phyloP scores from a whole-genome alignment of 768 basidiomycete genomes.

The Mycena galopus region DNA sequence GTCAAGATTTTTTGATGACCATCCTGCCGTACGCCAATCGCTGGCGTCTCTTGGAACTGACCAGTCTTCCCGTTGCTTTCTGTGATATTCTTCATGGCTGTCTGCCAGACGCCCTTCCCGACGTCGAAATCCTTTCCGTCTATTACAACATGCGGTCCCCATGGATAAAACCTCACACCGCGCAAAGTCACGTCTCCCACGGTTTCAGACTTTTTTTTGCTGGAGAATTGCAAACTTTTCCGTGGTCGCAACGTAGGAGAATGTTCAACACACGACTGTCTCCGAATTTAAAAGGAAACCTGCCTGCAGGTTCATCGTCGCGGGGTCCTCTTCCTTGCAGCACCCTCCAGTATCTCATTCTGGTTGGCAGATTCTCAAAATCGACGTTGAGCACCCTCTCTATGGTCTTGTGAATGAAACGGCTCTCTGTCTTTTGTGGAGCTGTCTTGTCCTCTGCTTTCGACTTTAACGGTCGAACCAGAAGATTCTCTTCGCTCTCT shows the following conservation, averaged over 20 bases:
- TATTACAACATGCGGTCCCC: background rate
- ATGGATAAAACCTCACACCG: background rate
- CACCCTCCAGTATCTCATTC: too few relatives aligned
- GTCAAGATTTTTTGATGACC: background rate
- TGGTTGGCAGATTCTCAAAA: too few relatives aligned
- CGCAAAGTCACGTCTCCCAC: background rate
- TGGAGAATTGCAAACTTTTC: background rate
- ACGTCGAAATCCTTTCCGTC: background rate
- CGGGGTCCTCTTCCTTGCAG: too few relatives aligned
- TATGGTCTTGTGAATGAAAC: too few relatives aligned
- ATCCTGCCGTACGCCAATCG: slow-evolving; percentile 2
- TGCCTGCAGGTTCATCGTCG: too few relatives aligned
- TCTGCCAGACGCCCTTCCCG: background rate
- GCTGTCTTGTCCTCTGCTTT: too few relatives aligned
- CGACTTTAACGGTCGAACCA: too few relatives aligned
- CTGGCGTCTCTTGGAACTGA: slow-evolving; percentile 4
- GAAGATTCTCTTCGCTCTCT: too few relatives aligned
- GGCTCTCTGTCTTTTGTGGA: too few relatives aligned
- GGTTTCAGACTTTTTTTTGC: background rate
- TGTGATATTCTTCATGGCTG: background rate
- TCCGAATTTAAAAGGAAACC: too few relatives aligned
- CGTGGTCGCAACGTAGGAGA: slow-evolving; percentile 2
- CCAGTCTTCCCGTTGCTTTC: background rate
- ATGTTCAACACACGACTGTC: background rate
- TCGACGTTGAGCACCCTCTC: too few relatives aligned